phyloP scores from a whole-genome alignment of 164 flowering plant genomes.

The Platanus orientalis region DNA sequence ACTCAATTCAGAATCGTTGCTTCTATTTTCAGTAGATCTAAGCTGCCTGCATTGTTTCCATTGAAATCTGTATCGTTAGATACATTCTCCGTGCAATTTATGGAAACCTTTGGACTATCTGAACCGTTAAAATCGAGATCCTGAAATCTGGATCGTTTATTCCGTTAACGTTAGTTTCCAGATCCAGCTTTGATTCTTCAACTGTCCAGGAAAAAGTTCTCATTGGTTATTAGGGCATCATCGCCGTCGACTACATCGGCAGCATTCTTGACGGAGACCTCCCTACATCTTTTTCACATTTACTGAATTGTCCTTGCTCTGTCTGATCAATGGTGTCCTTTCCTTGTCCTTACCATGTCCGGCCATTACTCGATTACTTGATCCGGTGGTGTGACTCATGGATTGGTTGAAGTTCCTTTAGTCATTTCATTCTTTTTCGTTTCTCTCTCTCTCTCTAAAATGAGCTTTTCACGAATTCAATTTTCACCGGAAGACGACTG shows the following conservation, averaged over 20 bases:
- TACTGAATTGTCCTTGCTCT: constrained; percentile 23
- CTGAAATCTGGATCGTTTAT: constrained; percentile 36
- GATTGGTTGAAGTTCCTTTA: not conserved
- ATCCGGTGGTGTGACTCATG: not conserved
- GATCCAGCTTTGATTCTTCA: not conserved
- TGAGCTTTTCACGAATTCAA: constrained; percentile 7
- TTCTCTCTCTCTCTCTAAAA: not conserved
- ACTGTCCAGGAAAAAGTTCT: not conserved
- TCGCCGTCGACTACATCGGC: not conserved
- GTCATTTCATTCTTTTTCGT: constrained; percentile 4
- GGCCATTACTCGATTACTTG: not conserved
- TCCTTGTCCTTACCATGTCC: too few relatives aligned
- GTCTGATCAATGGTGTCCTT: too few relatives aligned
- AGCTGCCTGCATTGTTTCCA: constrained; percentile 8
- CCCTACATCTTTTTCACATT: not conserved
- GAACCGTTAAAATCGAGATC: constrained; percentile 35
- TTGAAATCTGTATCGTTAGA: not conserved
- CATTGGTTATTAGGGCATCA: not conserved
- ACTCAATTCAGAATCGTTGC: too few relatives aligned
- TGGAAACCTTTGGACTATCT: constrained; percentile 8
- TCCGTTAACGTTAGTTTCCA: constrained; percentile 24
- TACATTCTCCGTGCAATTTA: not conserved
- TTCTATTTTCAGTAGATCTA: constrained; percentile 13
- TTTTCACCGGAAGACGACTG: constrained; percentile 11
- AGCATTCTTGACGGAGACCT: constrained; percentile 4